phyloP scores from a whole-genome alignment of 371 early-diverging fungal genomes.

The Mortierella sp. region DNA sequence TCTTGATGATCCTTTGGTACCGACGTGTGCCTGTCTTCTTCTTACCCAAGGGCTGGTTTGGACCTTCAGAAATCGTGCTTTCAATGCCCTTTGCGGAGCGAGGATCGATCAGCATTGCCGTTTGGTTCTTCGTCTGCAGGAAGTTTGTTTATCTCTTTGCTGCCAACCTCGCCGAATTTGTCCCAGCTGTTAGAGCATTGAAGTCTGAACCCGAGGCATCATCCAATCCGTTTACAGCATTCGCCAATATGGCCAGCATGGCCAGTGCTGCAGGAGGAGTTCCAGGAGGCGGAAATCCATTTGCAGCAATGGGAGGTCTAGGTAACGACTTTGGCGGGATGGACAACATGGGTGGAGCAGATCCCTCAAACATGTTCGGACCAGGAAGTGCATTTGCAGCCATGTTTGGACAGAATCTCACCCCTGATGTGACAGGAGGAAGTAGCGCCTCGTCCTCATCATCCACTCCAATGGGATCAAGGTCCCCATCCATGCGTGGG shows the following conservation, averaged over 20 bases:
- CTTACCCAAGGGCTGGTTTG: slow-evolving; percentile 86
- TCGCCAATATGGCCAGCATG: slow-evolving; percentile 51
- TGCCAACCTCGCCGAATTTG: slow-evolving; percentile 43
- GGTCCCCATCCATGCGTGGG: slow-evolving; percentile 44
- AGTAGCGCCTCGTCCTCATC: slow-evolving; percentile 5
- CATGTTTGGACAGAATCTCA: slow-evolving; percentile 45
- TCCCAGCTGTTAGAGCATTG: slow-evolving; percentile 29
- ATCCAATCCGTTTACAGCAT: slow-evolving; percentile 33
- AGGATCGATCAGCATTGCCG: slow-evolving; percentile 77
- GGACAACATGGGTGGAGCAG: slow-evolving; percentile 39
- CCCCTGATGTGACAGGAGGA: slow-evolving; percentile 23
- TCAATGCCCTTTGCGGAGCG: slow-evolving; percentile 84
- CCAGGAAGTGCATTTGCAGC: slow-evolving; percentile 49
- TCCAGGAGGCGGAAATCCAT: slow-evolving; percentile 42
- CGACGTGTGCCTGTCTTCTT: slow-evolving; percentile 82
- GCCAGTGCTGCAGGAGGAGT: slow-evolving; percentile 33
- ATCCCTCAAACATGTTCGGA: slow-evolving; percentile 40
- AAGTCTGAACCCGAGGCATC: slow-evolving; percentile 38
- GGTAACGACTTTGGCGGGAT: slow-evolving; percentile 26
- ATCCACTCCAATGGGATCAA: slow-evolving; percentile 18
- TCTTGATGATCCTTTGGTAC: slow-evolving; percentile 75
- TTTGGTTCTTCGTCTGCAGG: slow-evolving; percentile 80
- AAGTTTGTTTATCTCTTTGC: slow-evolving; percentile 59
- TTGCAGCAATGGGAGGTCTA: slow-evolving; percentile 30
- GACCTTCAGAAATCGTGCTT: slow-evolving; percentile 77